Conservation (phyloP, 208 protist genomes). For the Wallacemonas sp. region DNA sequence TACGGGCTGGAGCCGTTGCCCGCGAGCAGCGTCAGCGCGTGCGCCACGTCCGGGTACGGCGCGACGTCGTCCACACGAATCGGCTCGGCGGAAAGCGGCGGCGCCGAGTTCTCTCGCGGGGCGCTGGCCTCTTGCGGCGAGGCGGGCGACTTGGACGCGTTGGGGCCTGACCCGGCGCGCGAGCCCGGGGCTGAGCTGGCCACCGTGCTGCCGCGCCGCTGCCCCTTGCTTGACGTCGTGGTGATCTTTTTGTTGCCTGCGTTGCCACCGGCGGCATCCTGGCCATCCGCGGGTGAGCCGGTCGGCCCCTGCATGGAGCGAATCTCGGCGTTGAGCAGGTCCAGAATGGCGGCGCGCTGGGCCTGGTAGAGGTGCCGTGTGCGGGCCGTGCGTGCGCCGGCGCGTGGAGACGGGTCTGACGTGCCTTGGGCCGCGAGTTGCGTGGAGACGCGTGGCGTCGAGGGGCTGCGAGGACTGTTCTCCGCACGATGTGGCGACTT, state of each 20-base stretch:
- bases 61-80: constrained; percentile 4
- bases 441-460: too few species aligned
- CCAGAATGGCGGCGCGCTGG: constrained; percentile 18
- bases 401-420: background rate
- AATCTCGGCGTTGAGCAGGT: constrained; percentile 18
- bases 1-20: constrained; percentile 14
- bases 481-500: background rate
- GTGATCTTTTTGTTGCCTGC: too few species aligned
- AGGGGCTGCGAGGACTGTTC: too few species aligned
- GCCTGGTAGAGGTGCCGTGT: constrained; percentile 13
- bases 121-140: too few species aligned
- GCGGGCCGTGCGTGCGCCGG: constrained; percentile 2
- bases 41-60: constrained; percentile 12
- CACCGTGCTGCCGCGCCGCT: too few species aligned
- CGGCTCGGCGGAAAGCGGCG: background rate
- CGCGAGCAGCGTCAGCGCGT: constrained; percentile 10
- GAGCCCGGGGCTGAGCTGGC: background rate
- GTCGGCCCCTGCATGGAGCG: constrained; percentile 8
- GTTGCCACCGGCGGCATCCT: too few species aligned
- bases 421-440: too few species aligned
- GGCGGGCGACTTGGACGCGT: background rate
- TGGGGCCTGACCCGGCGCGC: background rate
- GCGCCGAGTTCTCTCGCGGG: background rate
- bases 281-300: too few species aligned
- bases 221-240: too few species aligned